Evolutionary conservation across 768 basidiomycete species (phyloP).

Genomic region (Thelephora ganbajun): DNA sequence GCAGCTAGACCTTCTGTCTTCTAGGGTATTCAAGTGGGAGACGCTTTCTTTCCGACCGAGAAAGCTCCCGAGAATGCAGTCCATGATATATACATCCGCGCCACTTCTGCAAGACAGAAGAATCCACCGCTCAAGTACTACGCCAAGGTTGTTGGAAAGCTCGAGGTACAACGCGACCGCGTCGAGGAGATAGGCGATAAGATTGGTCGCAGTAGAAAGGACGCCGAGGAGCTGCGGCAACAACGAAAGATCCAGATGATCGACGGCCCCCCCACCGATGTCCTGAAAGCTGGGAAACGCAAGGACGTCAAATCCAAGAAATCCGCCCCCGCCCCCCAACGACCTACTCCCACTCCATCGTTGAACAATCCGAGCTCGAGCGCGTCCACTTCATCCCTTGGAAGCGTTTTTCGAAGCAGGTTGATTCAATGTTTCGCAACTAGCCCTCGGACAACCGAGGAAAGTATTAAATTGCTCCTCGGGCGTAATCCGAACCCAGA

Average conservation of each 20-base stretch:
- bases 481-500: constrained; percentile 22
- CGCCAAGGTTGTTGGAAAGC: constrained; percentile 63
- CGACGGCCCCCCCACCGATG: constrained; percentile 20
- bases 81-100: constrained; percentile 65
- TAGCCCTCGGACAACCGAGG: constrained; percentile 28
- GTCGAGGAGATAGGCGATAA: constrained; percentile 26
- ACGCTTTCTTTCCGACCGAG: constrained; percentile 47
- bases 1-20: constrained; percentile 1
- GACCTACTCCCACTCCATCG: constrained; percentile 4
- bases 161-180: constrained; percentile 51
- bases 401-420: constrained; percentile 21
- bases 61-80: constrained; percentile 35
- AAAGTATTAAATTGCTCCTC: constrained; percentile 29
- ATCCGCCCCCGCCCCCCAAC: constrained; percentile 2
- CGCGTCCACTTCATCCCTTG: constrained; percentile 12
- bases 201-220: constrained; percentile 23
- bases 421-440: constrained; percentile 42
- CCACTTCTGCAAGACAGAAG: constrained; percentile 40
- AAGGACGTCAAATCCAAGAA: constrained; percentile 20
- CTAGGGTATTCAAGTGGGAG: constrained; percentile 56
- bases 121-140: constrained; percentile 57
- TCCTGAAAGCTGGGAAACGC: constrained; percentile 1
- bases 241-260: constrained; percentile 33
- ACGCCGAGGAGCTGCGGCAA: constrained; percentile 30
- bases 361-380: constrained; percentile 3